Conservation (phyloP, 441 rosid species). For the Adansonia madagascariensis region DNA sequence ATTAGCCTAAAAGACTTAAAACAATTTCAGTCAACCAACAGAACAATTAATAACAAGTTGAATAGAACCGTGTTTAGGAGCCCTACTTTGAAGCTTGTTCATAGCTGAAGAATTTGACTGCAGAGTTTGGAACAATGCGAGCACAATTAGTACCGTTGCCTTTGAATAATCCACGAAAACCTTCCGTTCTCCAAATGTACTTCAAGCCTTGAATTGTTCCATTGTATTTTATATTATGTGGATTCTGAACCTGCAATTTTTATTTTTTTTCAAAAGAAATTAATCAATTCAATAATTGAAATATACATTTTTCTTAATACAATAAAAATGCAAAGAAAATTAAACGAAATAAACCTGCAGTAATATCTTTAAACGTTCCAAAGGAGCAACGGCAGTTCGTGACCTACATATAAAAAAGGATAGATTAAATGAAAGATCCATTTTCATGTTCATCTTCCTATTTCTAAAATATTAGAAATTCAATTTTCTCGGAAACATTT, state of each 20-base stretch:
- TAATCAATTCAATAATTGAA: constrained; percentile 4
- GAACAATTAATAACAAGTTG: neutral
- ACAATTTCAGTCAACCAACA: neutral
- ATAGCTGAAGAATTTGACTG: constrained; percentile 96
- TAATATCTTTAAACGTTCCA: constrained; percentile 80
- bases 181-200: constrained; percentile 93
- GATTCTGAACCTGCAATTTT: constrained; percentile 81
- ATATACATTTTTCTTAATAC: neutral
- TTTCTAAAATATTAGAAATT: neutral
- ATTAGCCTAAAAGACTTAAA: neutral
- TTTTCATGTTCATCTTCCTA: neutral
- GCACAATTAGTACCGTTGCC: constrained; percentile 97
- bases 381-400: constrained; percentile 82
- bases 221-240: constrained; percentile 79
- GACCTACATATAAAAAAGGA: constrained; percentile 47
- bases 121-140: constrained; percentile 92
- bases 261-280: neutral
- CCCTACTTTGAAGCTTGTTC: constrained; percentile 92
- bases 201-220: constrained; percentile 94
- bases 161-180: constrained; percentile 86
- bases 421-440: constrained; percentile 4
- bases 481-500: neutral
- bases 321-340: neutral
- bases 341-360: constrained; percentile 63
- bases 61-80: neutral